Percentiles rank a stretch among this genome's conserved stretches.
phyloP scores from a whole-genome alignment of 345 rosid species.

The Citrus trifoliata region DNA sequence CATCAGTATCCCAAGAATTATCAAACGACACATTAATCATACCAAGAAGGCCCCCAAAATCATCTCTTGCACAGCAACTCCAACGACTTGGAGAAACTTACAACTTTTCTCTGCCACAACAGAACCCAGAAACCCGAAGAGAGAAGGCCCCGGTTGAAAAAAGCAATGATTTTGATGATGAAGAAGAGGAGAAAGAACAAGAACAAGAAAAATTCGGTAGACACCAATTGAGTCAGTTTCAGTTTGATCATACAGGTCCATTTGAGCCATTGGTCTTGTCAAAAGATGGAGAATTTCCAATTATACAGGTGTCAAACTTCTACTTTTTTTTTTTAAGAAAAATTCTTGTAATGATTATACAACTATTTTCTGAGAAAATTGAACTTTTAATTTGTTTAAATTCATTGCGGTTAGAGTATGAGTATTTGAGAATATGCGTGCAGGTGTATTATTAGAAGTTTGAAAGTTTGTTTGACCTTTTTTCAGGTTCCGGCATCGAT shows the following conservation, averaged over 20 bases:
- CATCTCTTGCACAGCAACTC: conserved; percentile 70
- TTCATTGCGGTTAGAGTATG: neutral
- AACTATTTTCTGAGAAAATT: neutral
- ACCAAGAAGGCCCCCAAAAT: conserved; percentile 80
- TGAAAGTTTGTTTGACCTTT: neutral
- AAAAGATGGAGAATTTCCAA: conserved; percentile 50
- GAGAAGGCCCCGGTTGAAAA: conserved; percentile 18
- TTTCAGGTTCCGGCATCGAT: conserved; percentile 84
- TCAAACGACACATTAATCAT: conserved; percentile 23
- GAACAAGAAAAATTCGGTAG: conserved; percentile 44
- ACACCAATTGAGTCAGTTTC: conserved; percentile 51
- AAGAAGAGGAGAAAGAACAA: conserved; percentile 29
- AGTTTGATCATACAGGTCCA: conserved; percentile 71
- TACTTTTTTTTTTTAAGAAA: neutral
- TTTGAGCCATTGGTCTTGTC: conserved; percentile 73
- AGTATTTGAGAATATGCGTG: neutral
- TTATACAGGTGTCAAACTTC: conserved; percentile 48
- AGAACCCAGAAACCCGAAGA: conserved; percentile 14
- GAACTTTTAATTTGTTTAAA: neutral
- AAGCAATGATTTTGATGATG: conserved; percentile 20
- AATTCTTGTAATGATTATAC: neutral
- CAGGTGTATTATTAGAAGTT: neutral
- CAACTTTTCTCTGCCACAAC: conserved; percentile 29
- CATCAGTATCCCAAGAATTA: conserved; percentile 36
- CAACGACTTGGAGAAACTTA: conserved; percentile 62